phyloP scores from a whole-genome alignment of 805 yeast species.

The Metschnikowia anglica region DNA sequence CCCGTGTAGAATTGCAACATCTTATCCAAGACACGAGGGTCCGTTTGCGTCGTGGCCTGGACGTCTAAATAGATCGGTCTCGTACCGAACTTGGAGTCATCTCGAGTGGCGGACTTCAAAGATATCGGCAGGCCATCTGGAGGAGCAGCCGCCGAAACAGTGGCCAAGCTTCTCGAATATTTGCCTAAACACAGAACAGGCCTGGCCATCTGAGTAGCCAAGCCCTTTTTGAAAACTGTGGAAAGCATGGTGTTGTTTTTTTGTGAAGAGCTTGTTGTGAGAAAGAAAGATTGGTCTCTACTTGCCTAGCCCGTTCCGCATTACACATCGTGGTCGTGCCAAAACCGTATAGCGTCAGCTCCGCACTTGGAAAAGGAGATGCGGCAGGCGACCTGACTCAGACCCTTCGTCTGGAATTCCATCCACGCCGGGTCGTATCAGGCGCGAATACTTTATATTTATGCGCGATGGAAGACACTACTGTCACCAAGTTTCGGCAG shows the following conservation, averaged over 20 bases:
- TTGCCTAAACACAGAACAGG: slow-evolving; percentile 2
- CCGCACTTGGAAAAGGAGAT: too few relatives aligned
- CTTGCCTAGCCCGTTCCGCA: slow-evolving; percentile 1
- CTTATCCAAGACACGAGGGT: slow-evolving; percentile 90
- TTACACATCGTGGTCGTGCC: slow-evolving; percentile 10
- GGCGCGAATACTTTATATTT: too few relatives aligned
- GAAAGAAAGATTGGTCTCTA: neutral
- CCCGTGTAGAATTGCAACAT: slow-evolving; percentile 89
- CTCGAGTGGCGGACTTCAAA: slow-evolving; percentile 45
- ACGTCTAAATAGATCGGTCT: slow-evolving; percentile 95
- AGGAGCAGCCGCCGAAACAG: slow-evolving; percentile 25
- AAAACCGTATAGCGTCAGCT: neutral
- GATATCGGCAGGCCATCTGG: slow-evolving; percentile 50
- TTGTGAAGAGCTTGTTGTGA: slow-evolving; percentile 2
- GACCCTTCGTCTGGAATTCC: too few relatives aligned
- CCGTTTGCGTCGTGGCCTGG: slow-evolving; percentile 98
- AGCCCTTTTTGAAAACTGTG: slow-evolving; percentile 1
- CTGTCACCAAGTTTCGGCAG: too few relatives aligned
- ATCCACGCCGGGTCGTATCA: too few relatives aligned
- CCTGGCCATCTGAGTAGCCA: slow-evolving; percentile 5
- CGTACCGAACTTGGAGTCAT: slow-evolving; percentile 53
- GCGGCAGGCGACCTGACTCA: too few relatives aligned
- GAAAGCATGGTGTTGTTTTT: slow-evolving; percentile 8
- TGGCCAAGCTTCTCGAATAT: slow-evolving; percentile 8
- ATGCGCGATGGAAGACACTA: too few relatives aligned